Conservation (phyloP, 129 eudicot species). For the Artemisia tridentata region DNA sequence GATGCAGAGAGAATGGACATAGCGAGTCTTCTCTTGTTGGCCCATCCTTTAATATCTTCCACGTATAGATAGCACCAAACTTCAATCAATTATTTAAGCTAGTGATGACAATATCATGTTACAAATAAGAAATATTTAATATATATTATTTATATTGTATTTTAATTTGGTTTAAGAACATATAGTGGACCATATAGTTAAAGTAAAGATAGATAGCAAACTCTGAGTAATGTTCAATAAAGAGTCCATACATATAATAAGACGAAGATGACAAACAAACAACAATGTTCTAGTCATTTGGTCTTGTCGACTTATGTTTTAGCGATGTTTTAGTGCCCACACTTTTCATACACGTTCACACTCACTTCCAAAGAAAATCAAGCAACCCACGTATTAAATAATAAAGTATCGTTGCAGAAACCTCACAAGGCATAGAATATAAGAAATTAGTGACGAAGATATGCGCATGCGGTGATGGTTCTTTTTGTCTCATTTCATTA, state of each 20-base stretch:
- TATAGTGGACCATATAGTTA: no score
- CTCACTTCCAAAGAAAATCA: neutral
- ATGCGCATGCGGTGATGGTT: slow-evolving; percentile 1
- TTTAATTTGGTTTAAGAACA: neutral
- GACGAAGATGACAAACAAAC: slow-evolving; percentile 29
- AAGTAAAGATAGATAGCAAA: neutral
- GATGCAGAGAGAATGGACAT: slow-evolving; percentile 31
- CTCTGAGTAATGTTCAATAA: neutral
- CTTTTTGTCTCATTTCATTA: slow-evolving; percentile 8
- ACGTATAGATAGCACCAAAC: slow-evolving; percentile 15
- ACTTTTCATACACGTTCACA: slow-evolving; percentile 28
- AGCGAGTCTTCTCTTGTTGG: slow-evolving; percentile 27
- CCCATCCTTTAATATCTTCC: slow-evolving; percentile 18
- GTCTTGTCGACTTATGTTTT: slow-evolving; percentile 35
- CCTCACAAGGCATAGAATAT: neutral
- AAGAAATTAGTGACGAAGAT: slow-evolving; percentile 1
- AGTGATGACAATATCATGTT: no score
- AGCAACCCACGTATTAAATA: neutral
- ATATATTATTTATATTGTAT: neutral
- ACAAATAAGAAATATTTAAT: no score
- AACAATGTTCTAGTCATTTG: slow-evolving; percentile 22
- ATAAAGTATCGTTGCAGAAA: neutral
- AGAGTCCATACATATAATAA: slow-evolving; percentile 6
- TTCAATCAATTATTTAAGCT: neutral
- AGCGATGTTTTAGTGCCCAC: slow-evolving; percentile 35